These are phyloP conservation scores for Rhododendron ferrugineum DNA, from an alignment of 148 eudicot species.

Conservation along the genomic window DNA sequence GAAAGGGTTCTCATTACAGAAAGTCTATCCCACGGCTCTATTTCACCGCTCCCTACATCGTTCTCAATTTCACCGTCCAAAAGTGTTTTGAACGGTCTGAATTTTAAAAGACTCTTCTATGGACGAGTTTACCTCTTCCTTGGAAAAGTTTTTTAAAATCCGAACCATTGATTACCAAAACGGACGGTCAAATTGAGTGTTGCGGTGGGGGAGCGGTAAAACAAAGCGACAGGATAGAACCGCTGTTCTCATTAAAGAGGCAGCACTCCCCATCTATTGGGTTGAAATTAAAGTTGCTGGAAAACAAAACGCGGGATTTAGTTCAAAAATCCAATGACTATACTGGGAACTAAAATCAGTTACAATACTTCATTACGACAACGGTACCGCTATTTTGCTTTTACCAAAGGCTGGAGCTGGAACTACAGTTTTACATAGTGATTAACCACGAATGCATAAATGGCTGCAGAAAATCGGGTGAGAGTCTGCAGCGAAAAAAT, in stretches of 20 bases:
- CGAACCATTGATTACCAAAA: no score
- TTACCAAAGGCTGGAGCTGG: neutral
- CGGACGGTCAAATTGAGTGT: no score
- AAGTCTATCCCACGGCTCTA: no score
- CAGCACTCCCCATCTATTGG: neutral
- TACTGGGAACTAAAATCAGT: neutral
- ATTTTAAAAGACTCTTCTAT: no score
- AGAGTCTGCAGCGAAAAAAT: neutral
- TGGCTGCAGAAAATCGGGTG: neutral
- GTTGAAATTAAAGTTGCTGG: neutral
- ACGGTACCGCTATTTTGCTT: neutral
- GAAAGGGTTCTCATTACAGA: neutral
- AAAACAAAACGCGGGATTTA: neutral
- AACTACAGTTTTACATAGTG: neutral
- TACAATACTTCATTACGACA: neutral
- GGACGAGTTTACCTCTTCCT: no score
- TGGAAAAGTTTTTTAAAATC: no score
- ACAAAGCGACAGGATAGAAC: no score
- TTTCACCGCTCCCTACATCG: no score
- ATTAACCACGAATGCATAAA: neutral
- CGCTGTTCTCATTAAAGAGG: neutral
- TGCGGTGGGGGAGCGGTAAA: no score
- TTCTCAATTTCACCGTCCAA: no score
- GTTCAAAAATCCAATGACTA: neutral
- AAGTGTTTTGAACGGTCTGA: no score